phyloP scores from a whole-genome alignment of 345 rosid species.

The Gossypium rotundifolium region DNA sequence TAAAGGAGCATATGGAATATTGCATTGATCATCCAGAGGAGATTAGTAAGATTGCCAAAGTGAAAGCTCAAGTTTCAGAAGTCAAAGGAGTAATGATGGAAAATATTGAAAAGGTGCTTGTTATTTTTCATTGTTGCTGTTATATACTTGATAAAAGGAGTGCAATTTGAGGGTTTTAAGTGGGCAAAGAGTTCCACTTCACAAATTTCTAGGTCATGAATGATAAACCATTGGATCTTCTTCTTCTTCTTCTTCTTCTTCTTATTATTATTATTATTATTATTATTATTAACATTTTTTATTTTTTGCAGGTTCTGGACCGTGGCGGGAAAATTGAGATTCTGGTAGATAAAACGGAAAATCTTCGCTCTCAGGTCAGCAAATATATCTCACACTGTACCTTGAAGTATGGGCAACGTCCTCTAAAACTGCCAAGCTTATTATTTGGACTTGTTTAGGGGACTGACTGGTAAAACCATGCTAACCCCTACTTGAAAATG shows the following conservation, averaged over 20 bases:
- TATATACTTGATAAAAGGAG: background rate
- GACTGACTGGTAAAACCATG: no score
- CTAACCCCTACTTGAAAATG: no score
- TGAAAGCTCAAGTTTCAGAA: slow-evolving; percentile 56
- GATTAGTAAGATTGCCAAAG: slow-evolving; percentile 50
- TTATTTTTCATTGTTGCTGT: background rate
- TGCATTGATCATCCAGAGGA: slow-evolving; percentile 63
- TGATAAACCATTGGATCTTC: background rate
- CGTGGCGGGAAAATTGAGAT: slow-evolving; percentile 80
- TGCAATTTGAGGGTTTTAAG: background rate
- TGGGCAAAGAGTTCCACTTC: background rate
- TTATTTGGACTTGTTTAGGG: background rate
- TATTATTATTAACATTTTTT: no score
- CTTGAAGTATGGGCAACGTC: background rate
- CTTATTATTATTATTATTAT: no score
- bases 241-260: background rate
- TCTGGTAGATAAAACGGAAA: slow-evolving; percentile 76
- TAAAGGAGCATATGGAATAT: slow-evolving; percentile 67
- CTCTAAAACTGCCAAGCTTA: background rate
- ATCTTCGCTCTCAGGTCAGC: slow-evolving; percentile 67
- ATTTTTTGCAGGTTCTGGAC: slow-evolving; percentile 48
- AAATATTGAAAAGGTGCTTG: slow-evolving; percentile 41
- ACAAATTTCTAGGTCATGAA: background rate
- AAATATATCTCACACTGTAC: background rate
- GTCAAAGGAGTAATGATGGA: slow-evolving; percentile 60